These are phyloP conservation scores for Orobanche coerulescens DNA, from an alignment of 257 asterid species.

Conservation along the genomic window DNA sequence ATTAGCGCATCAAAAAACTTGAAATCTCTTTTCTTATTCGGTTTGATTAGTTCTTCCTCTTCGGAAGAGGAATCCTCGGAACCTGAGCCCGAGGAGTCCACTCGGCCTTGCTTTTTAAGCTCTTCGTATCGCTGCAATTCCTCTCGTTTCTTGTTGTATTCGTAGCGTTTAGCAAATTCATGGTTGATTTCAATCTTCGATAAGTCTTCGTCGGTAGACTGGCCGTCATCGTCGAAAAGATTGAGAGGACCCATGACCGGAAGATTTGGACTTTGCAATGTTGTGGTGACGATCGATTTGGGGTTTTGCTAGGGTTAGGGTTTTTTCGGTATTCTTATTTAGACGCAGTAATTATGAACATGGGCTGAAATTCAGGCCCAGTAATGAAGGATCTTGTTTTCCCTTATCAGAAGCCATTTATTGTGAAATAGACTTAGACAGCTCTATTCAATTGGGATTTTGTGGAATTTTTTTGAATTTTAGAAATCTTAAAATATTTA, in stretches of 20 bases:
- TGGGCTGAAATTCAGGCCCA: conserved; percentile 10
- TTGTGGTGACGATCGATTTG: conserved; percentile 1
- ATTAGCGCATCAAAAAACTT: conserved; percentile 52
- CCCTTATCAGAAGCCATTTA: too few relatives aligned
- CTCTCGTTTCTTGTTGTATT: conserved; percentile 76
- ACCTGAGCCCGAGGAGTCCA: conserved; percentile 32
- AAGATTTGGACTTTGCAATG: background rate
- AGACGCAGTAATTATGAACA: too few relatives aligned
- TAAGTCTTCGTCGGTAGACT: conserved; percentile 25
- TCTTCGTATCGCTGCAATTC: conserved; percentile 60
- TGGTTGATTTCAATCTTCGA: conserved; percentile 54
- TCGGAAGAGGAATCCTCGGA: conserved; percentile 41
- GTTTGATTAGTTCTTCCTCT: conserved; percentile 26
- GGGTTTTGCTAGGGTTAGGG: conserved; percentile 25
- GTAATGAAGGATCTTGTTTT: background rate
- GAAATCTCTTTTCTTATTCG: conserved; percentile 34
- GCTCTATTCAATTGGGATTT: too few relatives aligned
- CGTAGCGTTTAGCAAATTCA: conserved; percentile 64
- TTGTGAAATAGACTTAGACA: too few relatives aligned
- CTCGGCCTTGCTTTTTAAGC: conserved; percentile 56
- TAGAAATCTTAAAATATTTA: too few relatives aligned
- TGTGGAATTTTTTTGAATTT: too few relatives aligned
- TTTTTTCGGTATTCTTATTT: background rate
- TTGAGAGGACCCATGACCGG: conserved; percentile 28
- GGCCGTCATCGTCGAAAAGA: conserved; percentile 45